These are phyloP conservation scores for Malassezia yamatoensis DNA, from an alignment of 1,284 basidiomycete species.

Conservation along the genomic window DNA sequence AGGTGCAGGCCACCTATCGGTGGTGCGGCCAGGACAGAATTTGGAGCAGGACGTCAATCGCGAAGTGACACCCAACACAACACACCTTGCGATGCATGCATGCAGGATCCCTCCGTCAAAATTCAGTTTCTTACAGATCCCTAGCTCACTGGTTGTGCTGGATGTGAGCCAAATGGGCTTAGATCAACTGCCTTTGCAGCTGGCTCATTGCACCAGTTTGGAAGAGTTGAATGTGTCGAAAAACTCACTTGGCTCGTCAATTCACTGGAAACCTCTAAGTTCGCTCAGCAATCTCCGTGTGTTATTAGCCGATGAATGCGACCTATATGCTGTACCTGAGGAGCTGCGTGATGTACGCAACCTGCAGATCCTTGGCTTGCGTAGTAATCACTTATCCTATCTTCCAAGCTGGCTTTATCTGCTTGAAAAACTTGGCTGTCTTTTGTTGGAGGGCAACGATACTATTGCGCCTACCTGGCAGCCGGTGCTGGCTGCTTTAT, in stretches of 20 bases:
- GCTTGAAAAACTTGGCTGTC: conserved; percentile 67
- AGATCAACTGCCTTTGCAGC: conserved; percentile 64
- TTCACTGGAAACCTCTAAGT: conserved; percentile 70
- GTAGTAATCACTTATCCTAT: conserved; percentile 75
- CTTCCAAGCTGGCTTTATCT: conserved; percentile 87
- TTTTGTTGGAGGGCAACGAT: conserved; percentile 82
- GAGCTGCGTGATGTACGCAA: conserved; percentile 53
- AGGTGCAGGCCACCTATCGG: background rate
- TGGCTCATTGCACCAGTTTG: conserved; percentile 65
- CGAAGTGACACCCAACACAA: background rate
- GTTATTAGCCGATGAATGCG: conserved; percentile 77
- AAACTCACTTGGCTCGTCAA: conserved; percentile 63
- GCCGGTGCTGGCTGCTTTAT: conserved; percentile 57
- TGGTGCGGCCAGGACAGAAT: background rate
- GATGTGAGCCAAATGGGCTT: conserved; percentile 61
- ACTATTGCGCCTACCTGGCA: conserved; percentile 82
- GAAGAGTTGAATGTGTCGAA: conserved; percentile 89
- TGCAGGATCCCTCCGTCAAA: background rate
- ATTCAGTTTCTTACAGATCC: background rate
- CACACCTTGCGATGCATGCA: conserved; percentile 8
- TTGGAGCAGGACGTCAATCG: background rate
- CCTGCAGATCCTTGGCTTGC: conserved; percentile 74
- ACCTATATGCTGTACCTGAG: conserved; percentile 60
- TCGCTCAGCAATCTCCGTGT: conserved; percentile 68
- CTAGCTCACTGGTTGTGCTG: conserved; percentile 31